phyloP scores from a whole-genome alignment of 169 alveolate genomes.

The Perkinsus olseni region DNA sequence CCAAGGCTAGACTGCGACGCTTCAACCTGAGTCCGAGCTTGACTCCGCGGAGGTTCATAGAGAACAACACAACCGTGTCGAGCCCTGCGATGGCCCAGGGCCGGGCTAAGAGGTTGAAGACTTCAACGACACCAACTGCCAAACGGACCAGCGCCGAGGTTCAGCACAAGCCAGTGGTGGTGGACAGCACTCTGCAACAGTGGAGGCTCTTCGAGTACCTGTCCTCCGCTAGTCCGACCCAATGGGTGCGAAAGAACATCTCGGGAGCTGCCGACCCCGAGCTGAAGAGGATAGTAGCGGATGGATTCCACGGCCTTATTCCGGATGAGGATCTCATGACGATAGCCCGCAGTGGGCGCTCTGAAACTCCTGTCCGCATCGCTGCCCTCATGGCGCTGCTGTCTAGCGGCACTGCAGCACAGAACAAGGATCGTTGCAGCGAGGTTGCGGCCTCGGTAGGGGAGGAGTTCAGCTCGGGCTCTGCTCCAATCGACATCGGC shows the following conservation, averaged over 20 bases:
- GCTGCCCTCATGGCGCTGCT: background rate
- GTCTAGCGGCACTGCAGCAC: background rate
- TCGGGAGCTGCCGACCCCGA: background rate
- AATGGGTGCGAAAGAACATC: background rate
- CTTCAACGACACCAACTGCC: background rate
- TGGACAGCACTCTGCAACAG: background rate
- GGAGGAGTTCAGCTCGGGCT: background rate
- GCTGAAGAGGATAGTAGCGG: background rate
- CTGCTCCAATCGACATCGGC: background rate
- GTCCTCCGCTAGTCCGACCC: background rate
- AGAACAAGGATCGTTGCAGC: background rate
- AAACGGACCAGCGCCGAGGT: background rate
- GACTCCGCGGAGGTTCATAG: background rate
- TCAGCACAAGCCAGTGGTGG: background rate
- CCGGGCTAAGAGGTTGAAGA: background rate
- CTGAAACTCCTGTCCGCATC: background rate
- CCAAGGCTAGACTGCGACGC: background rate
- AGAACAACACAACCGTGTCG: background rate
- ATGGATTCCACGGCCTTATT: background rate
- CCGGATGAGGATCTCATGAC: background rate
- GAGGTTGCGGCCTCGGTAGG: background rate
- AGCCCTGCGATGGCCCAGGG: background rate
- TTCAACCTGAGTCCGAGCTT: too few species aligned
- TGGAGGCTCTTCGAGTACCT: background rate
- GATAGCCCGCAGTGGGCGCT: background rate